phyloP scores from a whole-genome alignment of 305 asterid genomes.

The Rubia tinctorum region DNA sequence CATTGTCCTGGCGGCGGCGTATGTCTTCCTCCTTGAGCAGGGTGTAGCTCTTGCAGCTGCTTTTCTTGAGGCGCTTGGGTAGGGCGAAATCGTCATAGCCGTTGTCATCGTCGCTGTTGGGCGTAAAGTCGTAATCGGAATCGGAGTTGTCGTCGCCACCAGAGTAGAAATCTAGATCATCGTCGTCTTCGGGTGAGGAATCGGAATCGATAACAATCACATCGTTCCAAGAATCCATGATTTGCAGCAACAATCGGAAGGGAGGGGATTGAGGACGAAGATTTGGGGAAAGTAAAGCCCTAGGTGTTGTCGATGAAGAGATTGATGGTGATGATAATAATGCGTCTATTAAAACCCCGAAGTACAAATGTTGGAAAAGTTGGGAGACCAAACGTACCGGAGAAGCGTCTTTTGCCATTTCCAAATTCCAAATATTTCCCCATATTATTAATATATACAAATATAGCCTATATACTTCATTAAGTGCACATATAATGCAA shows the following conservation, averaged over 20 bases:
- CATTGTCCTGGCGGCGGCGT: slow-evolving; percentile 27
- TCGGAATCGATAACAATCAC: slow-evolving; percentile 45
- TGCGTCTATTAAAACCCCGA: background rate
- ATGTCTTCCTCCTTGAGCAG: slow-evolving; percentile 33
- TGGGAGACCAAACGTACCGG: background rate
- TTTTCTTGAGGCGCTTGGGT: background rate
- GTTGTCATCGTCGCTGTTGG: slow-evolving; percentile 43
- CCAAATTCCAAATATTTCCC: too few species aligned
- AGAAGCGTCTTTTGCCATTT: background rate
- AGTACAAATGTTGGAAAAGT: background rate
- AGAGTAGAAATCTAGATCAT: slow-evolving; percentile 6
- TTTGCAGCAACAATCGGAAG: background rate
- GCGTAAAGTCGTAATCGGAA: slow-evolving; percentile 33
- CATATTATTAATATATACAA: too few species aligned
- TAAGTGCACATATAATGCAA: too few species aligned
- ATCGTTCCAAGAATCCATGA: slow-evolving; percentile 3
- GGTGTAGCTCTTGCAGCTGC: slow-evolving; percentile 10
- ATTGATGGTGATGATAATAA: background rate
- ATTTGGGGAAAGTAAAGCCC: background rate
- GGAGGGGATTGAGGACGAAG: background rate
- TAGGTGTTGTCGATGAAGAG: background rate
- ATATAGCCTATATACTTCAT: too few species aligned
- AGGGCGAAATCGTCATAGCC: slow-evolving; percentile 1
- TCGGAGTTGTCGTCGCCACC: background rate
- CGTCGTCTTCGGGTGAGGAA: background rate